Evolutionary conservation across 129 eudicot species (phyloP).

Genomic region (Flaveria bidentis): DNA sequence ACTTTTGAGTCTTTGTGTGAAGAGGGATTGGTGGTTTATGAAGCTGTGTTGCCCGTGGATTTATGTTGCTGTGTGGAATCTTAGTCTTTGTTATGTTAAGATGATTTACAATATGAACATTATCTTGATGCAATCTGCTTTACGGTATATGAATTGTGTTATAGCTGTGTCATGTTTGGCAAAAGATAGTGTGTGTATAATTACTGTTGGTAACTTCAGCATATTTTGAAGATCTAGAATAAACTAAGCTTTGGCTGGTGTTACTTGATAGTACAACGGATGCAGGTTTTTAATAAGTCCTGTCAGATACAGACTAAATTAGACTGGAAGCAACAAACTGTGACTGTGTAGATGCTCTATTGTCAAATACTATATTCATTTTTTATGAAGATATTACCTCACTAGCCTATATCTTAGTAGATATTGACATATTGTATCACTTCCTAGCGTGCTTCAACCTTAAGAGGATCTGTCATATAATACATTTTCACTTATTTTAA

Average conservation of each 20-base stretch:
- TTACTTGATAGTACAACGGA: background rate
- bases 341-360: constrained; percentile 8
- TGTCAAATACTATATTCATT: background rate
- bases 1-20: constrained; percentile 3
- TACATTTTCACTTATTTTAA: background rate
- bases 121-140: constrained; percentile 21
- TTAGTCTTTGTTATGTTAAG: background rate
- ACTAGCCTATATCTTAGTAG: background rate
- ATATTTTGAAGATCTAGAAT: background rate
- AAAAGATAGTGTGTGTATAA: background rate
- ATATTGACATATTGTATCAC: background rate
- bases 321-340: background rate
- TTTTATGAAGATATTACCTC: background rate
- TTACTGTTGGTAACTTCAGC: background rate
- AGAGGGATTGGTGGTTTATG: background rate
- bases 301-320: background rate
- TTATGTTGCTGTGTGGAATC: constrained; percentile 13
- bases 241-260: background rate
- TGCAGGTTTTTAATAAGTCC: background rate
- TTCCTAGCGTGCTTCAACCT: background rate
- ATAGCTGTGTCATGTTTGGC: background rate
- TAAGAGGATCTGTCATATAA: background rate
- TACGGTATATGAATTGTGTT: constrained; percentile 7
- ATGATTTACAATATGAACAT: background rate
- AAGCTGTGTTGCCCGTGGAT: background rate